Percentiles rank a stretch among this genome's conserved stretches.
phyloP scores from a whole-genome alignment of 352 stramenopile genomes.

The Pseudoperonospora humuli region DNA sequence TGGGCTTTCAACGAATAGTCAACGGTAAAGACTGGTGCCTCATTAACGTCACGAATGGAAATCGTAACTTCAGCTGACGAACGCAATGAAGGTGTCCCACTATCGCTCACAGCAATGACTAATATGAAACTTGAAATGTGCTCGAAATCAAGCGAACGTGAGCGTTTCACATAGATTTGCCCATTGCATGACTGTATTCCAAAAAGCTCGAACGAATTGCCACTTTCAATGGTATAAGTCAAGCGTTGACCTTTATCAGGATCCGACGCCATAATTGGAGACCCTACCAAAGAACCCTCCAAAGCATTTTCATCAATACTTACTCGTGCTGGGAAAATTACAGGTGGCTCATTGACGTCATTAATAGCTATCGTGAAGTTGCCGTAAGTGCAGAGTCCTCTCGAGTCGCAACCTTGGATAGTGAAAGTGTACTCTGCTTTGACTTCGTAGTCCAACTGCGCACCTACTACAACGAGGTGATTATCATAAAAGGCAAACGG shows the following conservation, averaged over 20 bases:
- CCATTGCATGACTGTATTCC: slow-evolving; percentile 41
- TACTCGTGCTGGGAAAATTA: slow-evolving; percentile 7
- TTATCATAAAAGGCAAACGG: slow-evolving; percentile 18
- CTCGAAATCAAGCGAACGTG: slow-evolving; percentile 37
- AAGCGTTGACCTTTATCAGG: slow-evolving; percentile 18
- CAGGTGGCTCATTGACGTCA: slow-evolving; percentile 20
- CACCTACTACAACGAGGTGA: slow-evolving; percentile 7
- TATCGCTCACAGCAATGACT: slow-evolving; percentile 32
- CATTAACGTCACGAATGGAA: slow-evolving; percentile 33
- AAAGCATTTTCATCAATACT: slow-evolving; percentile 14
- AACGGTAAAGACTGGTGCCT: slow-evolving; percentile 25
- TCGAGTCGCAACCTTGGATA: slow-evolving; percentile 13
- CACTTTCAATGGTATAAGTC: slow-evolving; percentile 17
- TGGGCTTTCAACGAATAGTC: slow-evolving; percentile 16
- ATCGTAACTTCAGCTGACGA: slow-evolving; percentile 22
- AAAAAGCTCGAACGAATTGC: slow-evolving; percentile 27
- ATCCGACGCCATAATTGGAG: slow-evolving; percentile 13
- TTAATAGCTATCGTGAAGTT: slow-evolving; percentile 9
- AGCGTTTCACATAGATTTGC: slow-evolving; percentile 37
- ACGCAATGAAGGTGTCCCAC: slow-evolving; percentile 25
- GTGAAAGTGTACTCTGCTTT: slow-evolving; percentile 3
- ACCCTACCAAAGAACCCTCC: slow-evolving; percentile 7
- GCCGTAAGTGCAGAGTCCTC: slow-evolving; percentile 4
- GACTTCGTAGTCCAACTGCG: slow-evolving; percentile 16
- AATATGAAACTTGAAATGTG: slow-evolving; percentile 11